A percentile compares a stretch with the other conserved stretches of the same genome.
These are phyloP conservation scores for Lobosporangium transversale DNA, from an alignment of 192 early-diverging fungal species.

Conservation along the genomic window DNA sequence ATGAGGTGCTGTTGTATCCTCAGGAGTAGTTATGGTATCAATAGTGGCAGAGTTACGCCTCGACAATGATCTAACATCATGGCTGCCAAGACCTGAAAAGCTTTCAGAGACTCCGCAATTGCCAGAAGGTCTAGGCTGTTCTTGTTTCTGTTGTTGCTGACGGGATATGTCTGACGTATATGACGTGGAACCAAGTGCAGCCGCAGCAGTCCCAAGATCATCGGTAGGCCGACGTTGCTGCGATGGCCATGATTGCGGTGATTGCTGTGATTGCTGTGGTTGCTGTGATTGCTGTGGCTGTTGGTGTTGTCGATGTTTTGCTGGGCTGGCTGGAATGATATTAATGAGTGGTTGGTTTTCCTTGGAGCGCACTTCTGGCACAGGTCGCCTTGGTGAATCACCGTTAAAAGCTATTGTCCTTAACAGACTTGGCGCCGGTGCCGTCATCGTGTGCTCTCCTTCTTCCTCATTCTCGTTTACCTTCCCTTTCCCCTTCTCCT, in stretches of 20 bases:
- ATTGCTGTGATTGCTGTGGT: no score
- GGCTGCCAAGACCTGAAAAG: no score
- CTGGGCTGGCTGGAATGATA: background rate
- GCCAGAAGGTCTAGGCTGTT: no score
- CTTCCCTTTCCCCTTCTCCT: no score
- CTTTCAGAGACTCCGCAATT: no score
- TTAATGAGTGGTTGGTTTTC: background rate
- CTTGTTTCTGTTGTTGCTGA: background rate
- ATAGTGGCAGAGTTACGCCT: no score
- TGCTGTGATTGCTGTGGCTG: background rate
- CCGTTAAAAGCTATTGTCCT: conserved; percentile 27
- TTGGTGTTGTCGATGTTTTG: background rate
- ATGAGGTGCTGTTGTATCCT: conserved; percentile 7
- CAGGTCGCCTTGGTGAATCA: conserved; percentile 25
- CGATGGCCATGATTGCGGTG: no score
- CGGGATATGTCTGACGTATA: background rate
- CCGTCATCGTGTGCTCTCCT: background rate
- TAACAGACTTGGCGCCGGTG: conserved; percentile 20
- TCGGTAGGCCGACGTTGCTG: background rate
- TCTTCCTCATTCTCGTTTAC: no score
- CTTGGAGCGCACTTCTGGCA: conserved; percentile 10
- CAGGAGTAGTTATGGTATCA: no score
- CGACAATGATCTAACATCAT: background rate
- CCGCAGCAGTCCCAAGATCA: background rate
- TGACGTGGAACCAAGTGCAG: no score